A percentile compares a stretch with the other conserved stretches of the same genome.
Conservation (phyloP, 2,329 filamentous ascomycete species). For the Ilyonectria mors-panacis region DNA sequence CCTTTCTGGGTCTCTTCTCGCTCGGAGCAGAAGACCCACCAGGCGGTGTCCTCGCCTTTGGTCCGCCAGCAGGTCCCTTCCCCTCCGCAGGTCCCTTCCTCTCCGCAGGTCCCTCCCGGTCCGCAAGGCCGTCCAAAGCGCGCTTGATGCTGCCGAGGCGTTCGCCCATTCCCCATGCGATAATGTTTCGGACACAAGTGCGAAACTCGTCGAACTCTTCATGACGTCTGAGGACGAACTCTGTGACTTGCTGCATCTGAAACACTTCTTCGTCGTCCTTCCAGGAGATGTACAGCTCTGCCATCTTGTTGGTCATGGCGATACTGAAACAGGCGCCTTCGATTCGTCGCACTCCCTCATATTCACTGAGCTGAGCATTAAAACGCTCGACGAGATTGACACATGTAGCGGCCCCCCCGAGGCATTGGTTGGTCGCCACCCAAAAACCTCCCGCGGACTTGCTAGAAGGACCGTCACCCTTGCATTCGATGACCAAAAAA, state of each 20-base stretch:
- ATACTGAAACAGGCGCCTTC: constrained; percentile 40
- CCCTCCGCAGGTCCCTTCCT: no score
- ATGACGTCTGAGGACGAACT: constrained; percentile 50
- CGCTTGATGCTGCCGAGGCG: constrained; percentile 47
- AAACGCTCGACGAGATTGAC: background rate
- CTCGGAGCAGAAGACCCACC: no score
- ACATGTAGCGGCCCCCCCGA: constrained; percentile 45
- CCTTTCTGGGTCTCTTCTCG: no score
- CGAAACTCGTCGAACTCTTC: constrained; percentile 51
- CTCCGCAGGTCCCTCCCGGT: constrained; percentile 7
- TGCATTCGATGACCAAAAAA: no score
- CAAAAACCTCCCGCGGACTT: background rate
- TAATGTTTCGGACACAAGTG: constrained; percentile 53
- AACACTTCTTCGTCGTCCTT: no score
- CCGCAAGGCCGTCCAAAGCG: constrained; percentile 27
- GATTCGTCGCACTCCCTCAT: no score
- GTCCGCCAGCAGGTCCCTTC: no score
- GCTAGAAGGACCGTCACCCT: no score
- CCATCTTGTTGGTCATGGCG: constrained; percentile 53
- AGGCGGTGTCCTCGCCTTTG: no score
- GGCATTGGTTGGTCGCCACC: constrained; percentile 55
- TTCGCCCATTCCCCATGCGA: constrained; percentile 52
- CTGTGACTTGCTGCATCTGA: no score
- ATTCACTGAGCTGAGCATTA: constrained; percentile 46
- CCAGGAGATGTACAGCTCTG: constrained; percentile 51